phyloP scores from a whole-genome alignment of 2,329 filamentous ascomycete species.

The Epichloe amarillans region DNA sequence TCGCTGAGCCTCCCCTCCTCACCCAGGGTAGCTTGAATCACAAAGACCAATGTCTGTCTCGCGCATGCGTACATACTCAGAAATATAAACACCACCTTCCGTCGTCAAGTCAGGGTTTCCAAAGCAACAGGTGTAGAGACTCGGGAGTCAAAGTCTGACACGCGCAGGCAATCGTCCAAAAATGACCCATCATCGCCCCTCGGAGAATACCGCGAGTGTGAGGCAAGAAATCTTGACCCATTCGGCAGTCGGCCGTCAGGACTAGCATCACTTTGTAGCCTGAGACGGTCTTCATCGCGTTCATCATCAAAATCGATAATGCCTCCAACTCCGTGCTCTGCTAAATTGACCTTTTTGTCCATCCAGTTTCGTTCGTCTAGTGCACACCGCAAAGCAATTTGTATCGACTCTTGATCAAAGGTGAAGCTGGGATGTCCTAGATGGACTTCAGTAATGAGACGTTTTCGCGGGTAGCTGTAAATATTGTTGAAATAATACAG shows the following conservation, averaged over 20 bases:
- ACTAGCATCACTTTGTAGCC: slow-evolving; percentile 22
- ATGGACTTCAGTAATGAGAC: slow-evolving; percentile 29
- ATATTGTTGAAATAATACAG: slow-evolving; percentile 34
- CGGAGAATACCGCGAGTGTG: slow-evolving; percentile 24
- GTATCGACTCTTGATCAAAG: slow-evolving; percentile 32
- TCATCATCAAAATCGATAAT: slow-evolving; percentile 29
- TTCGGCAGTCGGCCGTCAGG: slow-evolving; percentile 22
- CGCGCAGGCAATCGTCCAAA: slow-evolving; percentile 16
- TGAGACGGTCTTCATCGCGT: slow-evolving; percentile 19
- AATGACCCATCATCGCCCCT: slow-evolving; percentile 26
- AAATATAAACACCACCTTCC: background rate
- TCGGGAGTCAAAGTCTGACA: slow-evolving; percentile 10
- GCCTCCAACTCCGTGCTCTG: slow-evolving; percentile 23
- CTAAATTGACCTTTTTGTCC: slow-evolving; percentile 18
- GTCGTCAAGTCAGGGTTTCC: background rate
- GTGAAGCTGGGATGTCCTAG: slow-evolving; percentile 28
- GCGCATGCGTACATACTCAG: background rate
- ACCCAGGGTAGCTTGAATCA: too few species aligned
- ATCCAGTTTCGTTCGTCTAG: slow-evolving; percentile 25
- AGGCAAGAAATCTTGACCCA: slow-evolving; percentile 16
- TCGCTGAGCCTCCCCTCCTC: background rate
- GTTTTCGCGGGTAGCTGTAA: slow-evolving; percentile 30
- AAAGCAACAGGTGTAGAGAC: slow-evolving; percentile 8
- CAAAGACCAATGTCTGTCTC: background rate
- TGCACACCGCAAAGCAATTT: slow-evolving; percentile 23